These are phyloP conservation scores for Xylaria sp. DNA, from an alignment of 2,329 filamentous ascomycete species.

Conservation along the genomic window DNA sequence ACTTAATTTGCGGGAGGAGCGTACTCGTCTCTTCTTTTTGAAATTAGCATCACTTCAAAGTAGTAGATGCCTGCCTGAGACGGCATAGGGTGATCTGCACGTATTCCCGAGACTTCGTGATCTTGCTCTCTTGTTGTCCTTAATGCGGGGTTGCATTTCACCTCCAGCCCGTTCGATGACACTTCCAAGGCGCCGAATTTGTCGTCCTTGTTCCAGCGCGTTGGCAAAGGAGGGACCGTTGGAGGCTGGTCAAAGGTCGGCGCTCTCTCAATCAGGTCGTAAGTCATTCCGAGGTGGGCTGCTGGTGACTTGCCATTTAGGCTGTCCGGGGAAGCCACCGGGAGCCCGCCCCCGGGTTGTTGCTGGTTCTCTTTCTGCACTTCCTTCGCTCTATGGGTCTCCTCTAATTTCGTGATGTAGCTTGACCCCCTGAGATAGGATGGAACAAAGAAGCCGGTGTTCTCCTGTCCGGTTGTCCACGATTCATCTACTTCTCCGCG, in stretches of 20 bases:
- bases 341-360: slow-evolving; percentile 49
- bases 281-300: slow-evolving; percentile 79
- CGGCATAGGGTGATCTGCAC: slow-evolving; percentile 88
- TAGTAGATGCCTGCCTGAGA: slow-evolving; percentile 94
- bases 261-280: slow-evolving; percentile 83
- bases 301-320: slow-evolving; percentile 66
- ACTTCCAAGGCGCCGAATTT: slow-evolving; percentile 80
- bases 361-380: slow-evolving; percentile 61
- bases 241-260: slow-evolving; percentile 69
- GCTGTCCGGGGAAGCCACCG: slow-evolving; percentile 43
- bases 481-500: slow-evolving; percentile 39
- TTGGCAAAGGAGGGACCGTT: slow-evolving; percentile 74
- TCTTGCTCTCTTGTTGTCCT: slow-evolving; percentile 63
- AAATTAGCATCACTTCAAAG: slow-evolving; percentile 74
- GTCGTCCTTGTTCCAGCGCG: slow-evolving; percentile 83
- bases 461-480: slow-evolving; percentile 47
- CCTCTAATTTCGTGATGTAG: slow-evolving; percentile 80
- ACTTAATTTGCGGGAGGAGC: slow-evolving; percentile 39
- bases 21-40: slow-evolving; percentile 65
- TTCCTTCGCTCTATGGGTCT: slow-evolving; percentile 71
- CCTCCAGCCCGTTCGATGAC: slow-evolving; percentile 75
- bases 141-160: slow-evolving; percentile 63
- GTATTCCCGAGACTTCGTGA: slow-evolving; percentile 82
- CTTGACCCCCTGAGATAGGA: slow-evolving; percentile 83
- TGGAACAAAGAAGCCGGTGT: slow-evolving; percentile 76